Evolutionary conservation across 371 early-diverging fungal species (phyloP), one percentile per base, ranked within the genome.

Genomic region (Nosema muscidifuracis): DNA sequence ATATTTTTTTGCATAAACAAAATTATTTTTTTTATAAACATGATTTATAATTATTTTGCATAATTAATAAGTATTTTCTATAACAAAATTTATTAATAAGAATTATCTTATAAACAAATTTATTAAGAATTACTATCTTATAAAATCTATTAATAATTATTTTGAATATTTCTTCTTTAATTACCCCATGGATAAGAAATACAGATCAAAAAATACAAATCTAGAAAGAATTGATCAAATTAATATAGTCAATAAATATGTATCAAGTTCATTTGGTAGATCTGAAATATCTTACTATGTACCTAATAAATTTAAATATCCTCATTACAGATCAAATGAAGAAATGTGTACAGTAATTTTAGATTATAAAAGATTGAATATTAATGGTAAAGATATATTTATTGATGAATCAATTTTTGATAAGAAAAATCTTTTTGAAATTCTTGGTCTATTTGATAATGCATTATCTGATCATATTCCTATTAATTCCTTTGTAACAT

Each of bases 201-300:
- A 68, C 69, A 70, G 28, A 2, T 71, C 75, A 31, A 65, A 64
- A 38, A 34, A 55, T 31, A 53, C 50, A 33, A 61, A 38, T 33
- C 30, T 33, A 1, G 42, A 42, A 3, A 62, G 34, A 26, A 42
- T 77, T 16, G 70, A 68, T 16, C 66, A 76, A 34, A 71, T 77
- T 43, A 77, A 75, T 13, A 82, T 71, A 4, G 75, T 80, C 60
- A 82, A 80, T 64, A 83, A 83, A 74, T 77, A 83, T 70, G 65
- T 81, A 38, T 63, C 73, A 51, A 79, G 82, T 67, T 82, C 71
- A 55, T 83, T 80, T 58, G 71, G 78, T 73, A 80, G 73, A 60
- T 74, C 33, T 55, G 84, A 83, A n/a, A 40, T 38, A 13, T 78
- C 82, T 26, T 79, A 71, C 70, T 79, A 72, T 44, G 75, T 77